Conservation (phyloP, 768 basidiomycete genomes). For the Pilatotrama ljubarskyi region DNA sequence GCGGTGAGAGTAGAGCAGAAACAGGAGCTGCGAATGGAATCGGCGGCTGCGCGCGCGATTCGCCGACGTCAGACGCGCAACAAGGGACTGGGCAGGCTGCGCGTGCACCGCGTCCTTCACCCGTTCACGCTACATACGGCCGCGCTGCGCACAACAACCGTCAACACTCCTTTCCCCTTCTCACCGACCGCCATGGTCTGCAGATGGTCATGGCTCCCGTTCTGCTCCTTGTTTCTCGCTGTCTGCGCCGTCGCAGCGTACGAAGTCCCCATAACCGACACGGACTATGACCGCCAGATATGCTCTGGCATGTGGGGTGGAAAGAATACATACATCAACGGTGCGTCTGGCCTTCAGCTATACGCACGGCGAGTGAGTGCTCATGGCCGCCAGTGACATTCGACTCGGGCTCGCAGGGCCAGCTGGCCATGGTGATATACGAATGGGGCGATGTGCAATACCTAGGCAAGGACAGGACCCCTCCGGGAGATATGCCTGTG, state of each 20-base stretch:
- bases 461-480: constrained; percentile 70
- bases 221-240: constrained; percentile 35
- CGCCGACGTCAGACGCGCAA: constrained; percentile 17
- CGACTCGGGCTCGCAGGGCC: constrained; percentile 73
- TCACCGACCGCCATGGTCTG: constrained; percentile 26
- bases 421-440: constrained; percentile 92
- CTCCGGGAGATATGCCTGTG: constrained; percentile 63
- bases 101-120: constrained; percentile 4
- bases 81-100: neutral
- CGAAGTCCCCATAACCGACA: constrained; percentile 67
- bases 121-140: constrained; percentile 6
- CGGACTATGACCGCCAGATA: constrained; percentile 84
- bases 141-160: constrained; percentile 22
- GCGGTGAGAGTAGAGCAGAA: neutral
- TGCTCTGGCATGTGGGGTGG: constrained; percentile 96
- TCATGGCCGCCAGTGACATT: constrained; percentile 63
- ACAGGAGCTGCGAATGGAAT: neutral
- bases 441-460: constrained; percentile 90
- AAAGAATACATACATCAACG: constrained; percentile 77
- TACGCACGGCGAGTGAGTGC: constrained; percentile 11
- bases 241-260: constrained; percentile 47
- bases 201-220: constrained; percentile 25
- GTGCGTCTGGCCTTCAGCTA: constrained; percentile 41
- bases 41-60: constrained; percentile 15
- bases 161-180: constrained; percentile 24